Evolutionary conservation across 1,284 basidiomycete species (phyloP), one percentile per base, ranked within the genome.

Genomic region (Tilletia indica): DNA sequence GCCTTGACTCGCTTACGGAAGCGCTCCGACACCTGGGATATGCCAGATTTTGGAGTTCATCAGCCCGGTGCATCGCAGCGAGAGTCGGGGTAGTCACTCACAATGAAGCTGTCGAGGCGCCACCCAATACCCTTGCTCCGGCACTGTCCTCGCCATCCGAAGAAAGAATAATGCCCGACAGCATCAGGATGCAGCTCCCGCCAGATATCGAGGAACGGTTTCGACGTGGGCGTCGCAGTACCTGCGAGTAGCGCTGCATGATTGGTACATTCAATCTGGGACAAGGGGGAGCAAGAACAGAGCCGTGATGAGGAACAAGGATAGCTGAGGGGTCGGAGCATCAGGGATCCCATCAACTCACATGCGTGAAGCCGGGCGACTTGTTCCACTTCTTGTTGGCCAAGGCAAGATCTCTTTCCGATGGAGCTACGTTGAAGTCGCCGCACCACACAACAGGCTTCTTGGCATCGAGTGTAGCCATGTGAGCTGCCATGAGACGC

Each of bases 391-490:
- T 86, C 36, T 84, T 83, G 72, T 83, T 84, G 21, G 85, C 85
- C 56, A 81, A 79, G 1, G 83, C 77, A 39, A 86, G 77, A 74
- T 86, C 85, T 47, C 80, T 72, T 36, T 78, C 72, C 68, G 76
- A 77, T 25, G 75, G 91, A 1, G 93, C 92, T 42, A 93, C 92
- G 77, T 95, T 95, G 74, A 94, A 81, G 83, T 95, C 93, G 36
- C 93, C 93, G n/a, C 88, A 87, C 93, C 93, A 95, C 72, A 95
- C 91, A 11, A 94, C 90, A 2, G 92, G 90, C 79, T 94, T 94
- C 78, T 88, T 88, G 72, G 86, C 87, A 84, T 93, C 91, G 12
- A 93, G 86, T 25, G 89, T 87, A 2, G 89, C 88, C 19, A 94
- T 87, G 79, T 94, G 91, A 1, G 85, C 76, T 68, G 91, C 89